phyloP scores from a whole-genome alignment of 2,329 filamentous ascomycete genomes.

The Penicillium vulpinum region DNA sequence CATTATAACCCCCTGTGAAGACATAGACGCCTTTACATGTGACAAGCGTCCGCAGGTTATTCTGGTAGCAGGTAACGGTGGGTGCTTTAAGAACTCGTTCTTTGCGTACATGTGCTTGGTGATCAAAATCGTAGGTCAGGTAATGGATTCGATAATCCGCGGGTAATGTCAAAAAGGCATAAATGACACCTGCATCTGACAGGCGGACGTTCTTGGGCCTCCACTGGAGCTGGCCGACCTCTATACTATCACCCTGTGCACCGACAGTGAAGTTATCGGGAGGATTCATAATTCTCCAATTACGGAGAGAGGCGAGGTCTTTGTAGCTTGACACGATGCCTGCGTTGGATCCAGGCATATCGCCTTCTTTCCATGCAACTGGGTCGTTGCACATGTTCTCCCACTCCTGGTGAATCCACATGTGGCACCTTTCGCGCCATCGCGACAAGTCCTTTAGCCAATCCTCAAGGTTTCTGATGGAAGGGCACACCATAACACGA shows the following conservation, averaged over 20 bases:
- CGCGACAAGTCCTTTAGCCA: not conserved
- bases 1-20: not conserved
- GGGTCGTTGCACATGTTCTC: not conserved
- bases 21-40: not conserved
- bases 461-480: not conserved
- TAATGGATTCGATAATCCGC: not conserved
- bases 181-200: not conserved
- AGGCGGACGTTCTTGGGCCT: not conserved
- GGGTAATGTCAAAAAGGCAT: not conserved
- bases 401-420: not conserved
- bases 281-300: not conserved
- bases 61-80: not conserved
- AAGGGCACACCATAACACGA: not conserved
- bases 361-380: not conserved
- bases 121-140: not conserved
- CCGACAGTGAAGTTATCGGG: no score
- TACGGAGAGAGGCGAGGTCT: not conserved
- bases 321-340: not conserved
- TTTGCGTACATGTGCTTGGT: not conserved
- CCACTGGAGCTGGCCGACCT: no score
- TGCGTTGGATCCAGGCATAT: not conserved
- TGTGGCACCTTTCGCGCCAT: not conserved
- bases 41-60: not conserved
- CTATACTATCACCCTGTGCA: no score
- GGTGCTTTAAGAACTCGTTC: not conserved